Evolutionary conservation across 139 green algal genomes (phyloP).

Genomic region (Coelastrella sp.): DNA sequence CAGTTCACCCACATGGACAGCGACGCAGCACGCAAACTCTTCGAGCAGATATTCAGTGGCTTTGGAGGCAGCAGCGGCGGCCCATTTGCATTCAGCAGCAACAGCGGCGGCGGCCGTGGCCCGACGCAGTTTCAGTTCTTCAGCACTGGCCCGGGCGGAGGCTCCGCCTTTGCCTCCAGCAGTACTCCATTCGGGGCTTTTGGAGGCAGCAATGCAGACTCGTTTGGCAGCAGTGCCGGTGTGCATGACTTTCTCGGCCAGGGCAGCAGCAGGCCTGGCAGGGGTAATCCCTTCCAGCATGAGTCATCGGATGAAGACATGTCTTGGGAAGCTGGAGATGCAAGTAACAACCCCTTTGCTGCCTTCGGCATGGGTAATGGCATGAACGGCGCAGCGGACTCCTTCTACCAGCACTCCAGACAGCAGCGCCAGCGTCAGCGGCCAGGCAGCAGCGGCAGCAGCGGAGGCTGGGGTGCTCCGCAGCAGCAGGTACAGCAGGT

Average conservation of each 20-base stretch:
- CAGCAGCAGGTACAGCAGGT: constrained; percentile 31
- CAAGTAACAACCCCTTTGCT: constrained; percentile 1
- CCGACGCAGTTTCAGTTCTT: not conserved
- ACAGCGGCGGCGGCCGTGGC: not conserved
- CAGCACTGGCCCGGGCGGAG: not conserved
- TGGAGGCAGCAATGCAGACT: not conserved
- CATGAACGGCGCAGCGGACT: not conserved
- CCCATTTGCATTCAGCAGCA: not conserved
- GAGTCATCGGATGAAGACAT: not conserved
- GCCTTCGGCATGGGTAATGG: constrained; percentile 14
- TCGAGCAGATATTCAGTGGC: constrained; percentile 45
- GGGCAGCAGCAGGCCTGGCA: not conserved
- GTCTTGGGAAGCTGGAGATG: constrained; percentile 8
- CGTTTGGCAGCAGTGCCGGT: not conserved
- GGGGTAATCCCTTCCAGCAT: not conserved
- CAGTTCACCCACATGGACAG: constrained; percentile 15
- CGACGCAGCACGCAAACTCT: constrained; percentile 9
- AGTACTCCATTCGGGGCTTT: not conserved
- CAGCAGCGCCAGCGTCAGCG: constrained; percentile 40
- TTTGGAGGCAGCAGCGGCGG: not conserved
- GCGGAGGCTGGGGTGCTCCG: not conserved
- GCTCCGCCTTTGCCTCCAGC: not conserved
- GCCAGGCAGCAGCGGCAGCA: constrained; percentile 27
- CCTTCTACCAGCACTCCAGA: constrained; percentile 9
- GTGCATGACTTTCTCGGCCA: not conserved